Base-by-base conservation (phyloP, 208 protist genomes). In the Acanthamoeba triangularis region DNA sequence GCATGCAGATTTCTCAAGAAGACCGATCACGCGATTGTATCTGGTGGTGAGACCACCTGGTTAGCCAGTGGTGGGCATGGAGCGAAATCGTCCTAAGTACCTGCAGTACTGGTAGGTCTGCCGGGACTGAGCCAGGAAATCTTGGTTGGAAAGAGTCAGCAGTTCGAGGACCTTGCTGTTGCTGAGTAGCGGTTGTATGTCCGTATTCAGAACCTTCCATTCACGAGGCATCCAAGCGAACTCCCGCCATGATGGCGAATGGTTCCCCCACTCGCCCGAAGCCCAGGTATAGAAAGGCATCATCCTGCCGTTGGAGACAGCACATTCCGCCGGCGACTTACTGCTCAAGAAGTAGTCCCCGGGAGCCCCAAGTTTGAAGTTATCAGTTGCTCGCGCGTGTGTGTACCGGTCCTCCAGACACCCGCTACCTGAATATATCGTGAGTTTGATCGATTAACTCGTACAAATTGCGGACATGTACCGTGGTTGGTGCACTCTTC, bases 71-170 rank as follows among this genome's bases (percentile, higher is more conserved):
- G 18, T 0, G n/a, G 5, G 25, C 30, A 52, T 5, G 41, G 41
- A 49, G 44, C 44, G 7, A 44, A 44, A 44, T 44, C 3, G 41
- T 44, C 5, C 41, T 1, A 5, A 1, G 5, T 47, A 88, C 80
- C 80, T 0, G 25, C 80, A 88, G 16, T 88, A 88, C 47, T 88
- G 80, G 25, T 88, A 63, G 10, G 49, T 65, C 33, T 88, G 80
- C 0, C 44, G 18, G 6, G 80, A n/a, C 33, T 63, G 80, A 14
- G 80, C 80, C 13, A 41, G 1, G 4, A 56, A 54, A 88, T 11
- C 63, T 54, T 0, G 61, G 16, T 88, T n/a, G 14, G 80, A 0
- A 13, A n/a, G 14, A 88, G 52, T 44, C 11, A 88, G 49, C 52
- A 65, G 8, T 16, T 49, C 41, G 16, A 11, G 1, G 30, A 49